Base-by-base conservation (phyloP, 768 basidiomycete genomes). In the Russula abietina region DNA sequence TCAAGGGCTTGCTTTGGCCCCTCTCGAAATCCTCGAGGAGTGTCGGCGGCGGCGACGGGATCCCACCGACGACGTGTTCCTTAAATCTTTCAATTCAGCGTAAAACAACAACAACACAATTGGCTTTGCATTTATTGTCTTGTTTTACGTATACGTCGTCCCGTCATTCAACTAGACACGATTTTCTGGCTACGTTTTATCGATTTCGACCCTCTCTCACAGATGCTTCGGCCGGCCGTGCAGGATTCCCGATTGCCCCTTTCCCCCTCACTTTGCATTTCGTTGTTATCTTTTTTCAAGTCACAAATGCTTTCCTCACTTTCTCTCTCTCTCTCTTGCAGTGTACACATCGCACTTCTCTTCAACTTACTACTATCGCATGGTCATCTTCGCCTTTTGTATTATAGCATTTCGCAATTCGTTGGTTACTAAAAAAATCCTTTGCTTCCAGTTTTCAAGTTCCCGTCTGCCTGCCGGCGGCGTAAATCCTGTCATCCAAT, bases 321-420 rank as follows among this genome's bases (percentile, higher is more conserved):
- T 28, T 26, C 52, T 55, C 51, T 12, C 52, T 55, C 45, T 7
- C 38, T 39, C 38, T 32, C 52, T 60, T 55, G 60, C 28, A 59
- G 43, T 63, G 45, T 54, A 58, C 51, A 51, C 43, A 4, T 33
- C 16, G 46, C 62, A 41, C 45, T 52, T 26, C 26, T n/a, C n/a
- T n/a, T n/a, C n/a, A n/a, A n/a, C n/a, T 58, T 62, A 62, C 56
- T 62, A 62, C 56, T 38, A 53, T 53, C 56, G 33, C 62, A 62
- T 33, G 41, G 41, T 41, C 62, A 54, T 32, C 45, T 54, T 54
- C 6, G 39, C 6, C 52, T 46, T n/a, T 48, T 63, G 62, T 63
- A 63, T 63, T 46, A 26, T 51, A 59, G 12, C 43, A 43, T 51
- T 17, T 58, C 57, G 50, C 45, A 46, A 30, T 17, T 48, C 60